These are phyloP conservation scores for Saccharomyces hybrid DNA, from an alignment of 1,139 yeast genomes.

Conservation along the genomic window DNA sequence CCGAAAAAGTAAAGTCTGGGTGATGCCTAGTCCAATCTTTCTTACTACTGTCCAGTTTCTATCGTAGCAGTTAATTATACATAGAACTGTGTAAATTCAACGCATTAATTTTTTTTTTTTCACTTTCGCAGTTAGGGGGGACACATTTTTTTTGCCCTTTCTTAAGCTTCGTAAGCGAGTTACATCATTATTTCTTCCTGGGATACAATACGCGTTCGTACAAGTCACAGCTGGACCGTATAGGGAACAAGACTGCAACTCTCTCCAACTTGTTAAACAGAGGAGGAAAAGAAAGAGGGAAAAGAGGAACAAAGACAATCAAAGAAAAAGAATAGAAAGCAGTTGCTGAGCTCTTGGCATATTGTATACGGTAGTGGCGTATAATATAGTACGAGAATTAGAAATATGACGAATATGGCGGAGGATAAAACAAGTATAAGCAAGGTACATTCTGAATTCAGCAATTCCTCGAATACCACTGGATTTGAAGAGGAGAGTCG, in stretches of 20 bases:
- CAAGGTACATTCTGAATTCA: neutral
- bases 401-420: neutral
- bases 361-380: neutral
- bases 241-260: neutral
- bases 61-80: neutral
- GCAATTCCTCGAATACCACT: neutral
- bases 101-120: neutral
- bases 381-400: neutral
- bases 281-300: neutral
- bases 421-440: neutral
- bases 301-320: neutral
- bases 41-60: neutral
- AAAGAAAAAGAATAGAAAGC: neutral
- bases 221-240: neutral
- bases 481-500: constrained; percentile 2
- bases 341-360: neutral
- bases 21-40: neutral
- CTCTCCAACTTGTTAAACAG: neutral
- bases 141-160: neutral
- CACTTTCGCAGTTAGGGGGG: neutral
- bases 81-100: neutral
- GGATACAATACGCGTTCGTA: neutral
- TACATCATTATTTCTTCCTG: neutral
- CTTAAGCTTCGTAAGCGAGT: neutral
- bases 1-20: neutral